Conservation (phyloP, 108 stramenopile species). For the Nitzschia sp. region DNA sequence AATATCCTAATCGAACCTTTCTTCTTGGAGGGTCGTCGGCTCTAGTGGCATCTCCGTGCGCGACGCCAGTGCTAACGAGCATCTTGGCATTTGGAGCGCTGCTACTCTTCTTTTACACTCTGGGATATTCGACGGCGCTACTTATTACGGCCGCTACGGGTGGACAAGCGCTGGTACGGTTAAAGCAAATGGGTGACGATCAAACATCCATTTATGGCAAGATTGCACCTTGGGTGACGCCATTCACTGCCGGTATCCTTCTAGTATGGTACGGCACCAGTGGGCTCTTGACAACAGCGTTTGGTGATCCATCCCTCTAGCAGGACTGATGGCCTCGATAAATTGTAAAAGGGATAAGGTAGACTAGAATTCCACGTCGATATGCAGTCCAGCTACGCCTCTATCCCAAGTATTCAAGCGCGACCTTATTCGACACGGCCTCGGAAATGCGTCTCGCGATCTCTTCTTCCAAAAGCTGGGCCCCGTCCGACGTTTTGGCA, state of each 20-base stretch:
- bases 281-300: slow-evolving; percentile 67
- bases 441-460: slow-evolving; percentile 61
- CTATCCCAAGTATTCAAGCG: slow-evolving; percentile 55
- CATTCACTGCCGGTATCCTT: slow-evolving; percentile 74
- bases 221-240: slow-evolving; percentile 69
- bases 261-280: slow-evolving; percentile 81
- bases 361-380: background rate
- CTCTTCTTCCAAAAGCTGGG: slow-evolving; percentile 50
- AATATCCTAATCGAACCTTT: no score
- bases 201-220: slow-evolving; percentile 35
- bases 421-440: slow-evolving; percentile 55
- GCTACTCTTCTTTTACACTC: slow-evolving; percentile 72
- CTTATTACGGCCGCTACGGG: slow-evolving; percentile 71
- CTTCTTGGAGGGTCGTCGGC: no score
- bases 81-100: no score
- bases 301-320: slow-evolving; percentile 84
- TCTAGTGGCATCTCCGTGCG: no score
- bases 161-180: slow-evolving; percentile 69
- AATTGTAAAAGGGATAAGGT: background rate
- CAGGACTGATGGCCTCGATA: slow-evolving; percentile 33
- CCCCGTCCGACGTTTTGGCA: slow-evolving; percentile 44
- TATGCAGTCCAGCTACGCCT: background rate
- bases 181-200: slow-evolving; percentile 47
- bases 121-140: slow-evolving; percentile 82
- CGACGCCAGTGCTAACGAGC: no score